Percentiles rank a stretch among this genome's conserved stretches.
phyloP scores from a whole-genome alignment of 2,329 filamentous ascomycete genomes.

The Colletotrichum tamarilloi region DNA sequence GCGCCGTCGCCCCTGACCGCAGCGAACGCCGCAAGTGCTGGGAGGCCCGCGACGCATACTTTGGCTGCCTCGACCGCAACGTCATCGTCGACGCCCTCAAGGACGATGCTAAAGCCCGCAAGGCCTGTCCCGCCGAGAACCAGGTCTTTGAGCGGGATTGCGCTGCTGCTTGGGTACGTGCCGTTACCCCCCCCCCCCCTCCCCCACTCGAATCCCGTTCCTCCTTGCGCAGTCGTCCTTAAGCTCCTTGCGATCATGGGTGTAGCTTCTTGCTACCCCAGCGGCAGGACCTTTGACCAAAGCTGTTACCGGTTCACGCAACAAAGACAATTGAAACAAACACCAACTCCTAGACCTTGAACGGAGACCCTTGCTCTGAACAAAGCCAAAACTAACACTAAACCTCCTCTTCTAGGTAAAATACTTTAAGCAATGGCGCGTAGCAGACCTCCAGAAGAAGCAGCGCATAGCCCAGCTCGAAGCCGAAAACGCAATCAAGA shows the following conservation, averaged over 20 bases:
- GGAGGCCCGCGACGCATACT: conserved; percentile 89
- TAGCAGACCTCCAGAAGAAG: conserved; percentile 90
- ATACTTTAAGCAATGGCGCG: conserved; percentile 97
- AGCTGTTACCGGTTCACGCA: not conserved
- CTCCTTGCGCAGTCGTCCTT: conserved; percentile 6
- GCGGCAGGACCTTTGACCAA: not conserved
- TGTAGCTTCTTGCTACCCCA: not conserved
- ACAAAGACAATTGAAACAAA: not conserved
- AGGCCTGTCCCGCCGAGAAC: conserved; percentile 53
- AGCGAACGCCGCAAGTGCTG: conserved; percentile 87
- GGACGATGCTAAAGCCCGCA: conserved; percentile 52
- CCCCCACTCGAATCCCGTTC: conserved; percentile 1
- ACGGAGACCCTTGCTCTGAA: not conserved
- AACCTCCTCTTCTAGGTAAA: conserved; percentile 71
- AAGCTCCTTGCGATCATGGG: not conserved
- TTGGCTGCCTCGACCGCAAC: conserved; percentile 85
- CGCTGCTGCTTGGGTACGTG: conserved; percentile 86
- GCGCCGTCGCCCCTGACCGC: conserved; percentile 82
- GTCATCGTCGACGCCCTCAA: conserved; percentile 77
- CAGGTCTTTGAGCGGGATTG: conserved; percentile 84
- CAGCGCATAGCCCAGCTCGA: conserved; percentile 80
- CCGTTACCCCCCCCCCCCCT: conserved; percentile 41
- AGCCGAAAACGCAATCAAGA: conserved; percentile 75
- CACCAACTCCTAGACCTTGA: not conserved
- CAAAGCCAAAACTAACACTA: not conserved